phyloP scores from a whole-genome alignment of 805 yeast species.

The Starmera pachycereana region DNA sequence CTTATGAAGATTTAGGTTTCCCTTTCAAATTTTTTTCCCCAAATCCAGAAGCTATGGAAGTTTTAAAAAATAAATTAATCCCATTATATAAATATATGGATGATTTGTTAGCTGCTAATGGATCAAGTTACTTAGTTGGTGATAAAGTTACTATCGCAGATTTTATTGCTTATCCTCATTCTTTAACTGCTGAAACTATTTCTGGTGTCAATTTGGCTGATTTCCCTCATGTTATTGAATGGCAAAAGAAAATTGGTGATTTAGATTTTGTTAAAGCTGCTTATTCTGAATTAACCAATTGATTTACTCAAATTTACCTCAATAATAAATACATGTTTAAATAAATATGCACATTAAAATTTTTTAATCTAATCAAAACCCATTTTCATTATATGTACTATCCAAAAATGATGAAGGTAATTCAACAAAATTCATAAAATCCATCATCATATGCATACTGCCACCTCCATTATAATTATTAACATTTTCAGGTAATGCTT shows the following conservation, averaged over 20 bases:
- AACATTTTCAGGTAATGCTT: constrained; percentile 83
- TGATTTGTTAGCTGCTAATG: constrained; percentile 26
- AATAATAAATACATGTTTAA: no score
- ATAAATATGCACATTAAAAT: no score
- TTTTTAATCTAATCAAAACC: no score
- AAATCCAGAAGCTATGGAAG: constrained; percentile 37
- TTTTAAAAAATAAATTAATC: constrained; percentile 41
- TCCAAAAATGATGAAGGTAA: no score
- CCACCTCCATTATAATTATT: constrained; percentile 88
- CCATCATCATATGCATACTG: constrained; percentile 88
- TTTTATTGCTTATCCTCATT: constrained; percentile 25
- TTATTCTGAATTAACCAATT: constrained; percentile 51
- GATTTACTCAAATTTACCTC: constrained; percentile 83
- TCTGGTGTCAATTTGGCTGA: background rate
- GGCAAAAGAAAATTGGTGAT: background rate
- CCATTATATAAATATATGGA: constrained; percentile 6
- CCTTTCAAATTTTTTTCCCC: constrained; percentile 28
- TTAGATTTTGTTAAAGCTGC: constrained; percentile 1
- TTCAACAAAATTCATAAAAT: constrained; percentile 33
- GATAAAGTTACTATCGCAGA: constrained; percentile 46
- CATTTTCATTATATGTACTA: no score
- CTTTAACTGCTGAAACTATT: constrained; percentile 22
- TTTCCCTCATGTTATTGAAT: background rate
- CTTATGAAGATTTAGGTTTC: constrained; percentile 46
- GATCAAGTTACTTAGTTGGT: constrained; percentile 40